Evolutionary conservation across 176 grass and related monocot genomes (phyloP).

Genomic region (Oryza brachyantha): DNA sequence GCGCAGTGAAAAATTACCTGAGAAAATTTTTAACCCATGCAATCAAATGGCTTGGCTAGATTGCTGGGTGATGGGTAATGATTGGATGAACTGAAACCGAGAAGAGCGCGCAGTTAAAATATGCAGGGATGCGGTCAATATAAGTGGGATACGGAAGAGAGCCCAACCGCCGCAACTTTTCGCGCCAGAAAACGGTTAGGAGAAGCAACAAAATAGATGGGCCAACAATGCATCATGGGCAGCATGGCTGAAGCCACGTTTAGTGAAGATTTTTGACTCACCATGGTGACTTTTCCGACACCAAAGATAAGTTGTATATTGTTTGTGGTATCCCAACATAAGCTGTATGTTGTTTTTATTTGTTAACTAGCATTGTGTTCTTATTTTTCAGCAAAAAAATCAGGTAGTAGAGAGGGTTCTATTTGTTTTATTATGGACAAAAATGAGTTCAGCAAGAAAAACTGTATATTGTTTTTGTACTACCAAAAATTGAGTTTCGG

Average conservation of each 20-base stretch:
- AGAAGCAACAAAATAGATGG: not conserved
- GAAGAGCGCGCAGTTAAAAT: constrained; percentile 14
- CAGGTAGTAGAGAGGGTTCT: too few relatives aligned
- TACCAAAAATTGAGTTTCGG: too few relatives aligned
- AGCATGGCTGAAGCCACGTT: not conserved
- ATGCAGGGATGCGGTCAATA: not conserved
- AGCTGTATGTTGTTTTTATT: too few relatives aligned
- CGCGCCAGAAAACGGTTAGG: not conserved
- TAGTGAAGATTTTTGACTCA: not conserved
- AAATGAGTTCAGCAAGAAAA: too few relatives aligned
- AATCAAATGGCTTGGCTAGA: not conserved
- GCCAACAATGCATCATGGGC: not conserved
- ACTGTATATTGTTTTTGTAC: too few relatives aligned
- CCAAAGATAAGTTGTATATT: not conserved
- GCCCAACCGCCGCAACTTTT: constrained; percentile 6
- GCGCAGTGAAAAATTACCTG: not conserved
- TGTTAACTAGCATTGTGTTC: too few relatives aligned
- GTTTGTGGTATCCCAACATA: too few relatives aligned
- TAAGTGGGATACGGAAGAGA: not conserved
- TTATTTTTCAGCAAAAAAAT: too few relatives aligned
- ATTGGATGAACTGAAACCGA: not conserved
- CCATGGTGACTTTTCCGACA: not conserved
- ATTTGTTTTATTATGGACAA: too few relatives aligned
- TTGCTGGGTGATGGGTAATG: not conserved
- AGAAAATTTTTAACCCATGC: not conserved